Percentiles rank a stretch among this genome's conserved stretches.
Evolutionary conservation across 176 grass and related monocot species (phyloP).

Genomic region (Melocanna baccifera): DNA sequence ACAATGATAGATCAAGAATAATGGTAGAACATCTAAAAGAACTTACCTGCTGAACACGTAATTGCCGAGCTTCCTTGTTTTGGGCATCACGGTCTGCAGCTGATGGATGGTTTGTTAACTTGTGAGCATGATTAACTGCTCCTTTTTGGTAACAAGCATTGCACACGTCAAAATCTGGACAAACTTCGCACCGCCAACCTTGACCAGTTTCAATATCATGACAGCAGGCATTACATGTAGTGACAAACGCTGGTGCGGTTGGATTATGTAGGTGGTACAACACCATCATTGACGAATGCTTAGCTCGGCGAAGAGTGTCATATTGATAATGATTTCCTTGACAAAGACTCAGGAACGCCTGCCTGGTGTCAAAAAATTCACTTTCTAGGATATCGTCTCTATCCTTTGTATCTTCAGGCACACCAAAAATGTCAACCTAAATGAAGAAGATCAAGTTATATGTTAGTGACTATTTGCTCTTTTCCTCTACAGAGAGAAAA

Average conservation of each 20-base stretch:
- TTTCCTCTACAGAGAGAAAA: background rate
- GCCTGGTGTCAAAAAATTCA: conserved; percentile 95
- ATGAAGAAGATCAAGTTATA: conserved; percentile 12
- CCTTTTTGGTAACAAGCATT: conserved; percentile 85
- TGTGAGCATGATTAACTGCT: conserved; percentile 83
- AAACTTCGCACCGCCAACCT: conserved; percentile 98
- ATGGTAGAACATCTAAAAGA: conserved; percentile 20
- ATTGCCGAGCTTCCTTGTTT: conserved; percentile 93
- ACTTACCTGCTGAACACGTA: conserved; percentile 83
- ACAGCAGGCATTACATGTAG: conserved; percentile 76
- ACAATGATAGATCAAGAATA: conserved; percentile 12
- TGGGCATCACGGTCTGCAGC: conserved; percentile 83
- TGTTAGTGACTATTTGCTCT: conserved; percentile 7
- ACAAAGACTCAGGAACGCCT: conserved; percentile 97
- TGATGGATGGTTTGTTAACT: conserved; percentile 88
- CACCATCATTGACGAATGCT: conserved; percentile 99
- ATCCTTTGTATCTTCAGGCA: conserved; percentile 88
- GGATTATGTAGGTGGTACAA: conserved; percentile 99
- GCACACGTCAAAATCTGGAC: conserved; percentile 98
- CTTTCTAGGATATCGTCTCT: conserved; percentile 98
- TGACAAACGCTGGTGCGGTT: conserved; percentile 96
- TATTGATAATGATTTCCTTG: conserved; percentile 99
- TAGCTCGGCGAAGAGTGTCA: conserved; percentile 93
- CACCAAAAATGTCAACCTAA: conserved; percentile 72
- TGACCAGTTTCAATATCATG: conserved; percentile 97